A percentile compares a stretch with the other conserved stretches of the same genome.
These are phyloP conservation scores for Fusarium tupiense DNA, from an alignment of 2,329 filamentous ascomycete genomes.

Conservation along the genomic window DNA sequence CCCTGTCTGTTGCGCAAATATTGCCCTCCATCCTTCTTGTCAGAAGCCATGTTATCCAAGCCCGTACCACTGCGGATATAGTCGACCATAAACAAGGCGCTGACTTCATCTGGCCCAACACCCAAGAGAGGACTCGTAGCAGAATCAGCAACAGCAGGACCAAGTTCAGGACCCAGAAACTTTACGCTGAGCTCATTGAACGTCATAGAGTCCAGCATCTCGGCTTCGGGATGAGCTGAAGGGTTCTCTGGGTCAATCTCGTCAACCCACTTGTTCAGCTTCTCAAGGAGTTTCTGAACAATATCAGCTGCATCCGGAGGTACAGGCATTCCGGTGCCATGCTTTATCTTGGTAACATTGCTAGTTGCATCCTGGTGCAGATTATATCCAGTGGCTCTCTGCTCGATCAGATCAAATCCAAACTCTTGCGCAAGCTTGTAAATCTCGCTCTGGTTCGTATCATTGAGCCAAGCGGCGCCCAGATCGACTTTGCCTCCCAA, in stretches of 20 bases:
- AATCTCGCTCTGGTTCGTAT: conserved; percentile 34
- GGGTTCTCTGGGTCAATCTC: conserved; percentile 16
- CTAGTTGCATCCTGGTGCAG: conserved; percentile 18
- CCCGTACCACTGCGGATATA: conserved; percentile 34
- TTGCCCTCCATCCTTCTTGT: conserved; percentile 34
- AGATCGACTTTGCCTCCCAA: conserved; percentile 27
- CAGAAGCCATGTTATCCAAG: conserved; percentile 31
- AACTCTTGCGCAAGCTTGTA: conserved; percentile 29
- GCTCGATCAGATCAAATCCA: conserved; percentile 30
- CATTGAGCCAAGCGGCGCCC: conserved; percentile 41
- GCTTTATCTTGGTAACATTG: conserved; percentile 10
- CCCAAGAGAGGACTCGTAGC: conserved; percentile 24
- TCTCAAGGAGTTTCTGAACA: conserved; percentile 8
- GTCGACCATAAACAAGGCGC: conserved; percentile 34
- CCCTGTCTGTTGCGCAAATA: conserved; percentile 41
- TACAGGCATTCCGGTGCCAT: conserved; percentile 4
- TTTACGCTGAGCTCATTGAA: conserved; percentile 8
- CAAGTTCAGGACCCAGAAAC: conserved; percentile 9
- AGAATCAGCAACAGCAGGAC: conserved; percentile 2
- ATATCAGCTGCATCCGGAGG: conserved; percentile 10
- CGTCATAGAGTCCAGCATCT: conserved; percentile 17
- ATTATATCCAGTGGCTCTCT: conserved; percentile 18
- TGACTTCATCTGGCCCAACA: conserved; percentile 32
- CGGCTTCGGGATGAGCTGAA: conserved; percentile 2
- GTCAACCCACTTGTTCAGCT: conserved; percentile 10